Conservation (phyloP, 345 rosid species). For the Acer negundo region DNA sequence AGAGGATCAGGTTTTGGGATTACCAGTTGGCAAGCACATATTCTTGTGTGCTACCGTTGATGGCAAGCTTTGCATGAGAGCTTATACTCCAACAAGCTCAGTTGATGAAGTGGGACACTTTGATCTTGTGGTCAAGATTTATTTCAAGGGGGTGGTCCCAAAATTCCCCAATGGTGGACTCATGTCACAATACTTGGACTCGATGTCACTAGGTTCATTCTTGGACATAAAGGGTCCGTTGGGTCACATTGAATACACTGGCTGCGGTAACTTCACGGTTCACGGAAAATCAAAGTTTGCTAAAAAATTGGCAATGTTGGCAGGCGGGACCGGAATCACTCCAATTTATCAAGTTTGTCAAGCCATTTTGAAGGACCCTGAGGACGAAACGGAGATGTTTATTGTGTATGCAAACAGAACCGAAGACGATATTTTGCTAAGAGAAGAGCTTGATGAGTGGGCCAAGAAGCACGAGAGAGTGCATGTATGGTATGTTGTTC, state of each 20-base stretch:
- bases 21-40: constrained; percentile 88
- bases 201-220: constrained; percentile 55
- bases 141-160: constrained; percentile 75
- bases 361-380: constrained; percentile 73
- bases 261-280: constrained; percentile 69
- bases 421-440: constrained; percentile 76
- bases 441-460: constrained; percentile 90
- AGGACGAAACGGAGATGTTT: constrained; percentile 76
- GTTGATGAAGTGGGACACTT: constrained; percentile 71
- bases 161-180: constrained; percentile 84
- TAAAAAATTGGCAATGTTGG: constrained; percentile 81
- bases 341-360: constrained; percentile 85
- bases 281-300: constrained; percentile 78
- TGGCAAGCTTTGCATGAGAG: constrained; percentile 76
- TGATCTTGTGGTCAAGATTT: constrained; percentile 78
- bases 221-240: constrained; percentile 85
- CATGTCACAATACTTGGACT: constrained; percentile 81
- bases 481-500: constrained; percentile 88
- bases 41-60: constrained; percentile 69
- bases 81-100: constrained; percentile 79
- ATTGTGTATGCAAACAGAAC: constrained; percentile 89
- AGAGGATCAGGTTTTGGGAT: constrained; percentile 68
- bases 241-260: constrained; percentile 83
- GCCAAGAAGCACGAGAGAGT: constrained; percentile 54
- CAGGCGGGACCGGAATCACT: constrained; percentile 95